Percentiles rank a stretch among this genome's conserved stretches.
These are phyloP conservation scores for Rostrohypoxylon terebratum DNA, from an alignment of 495 filamentous ascomycete species.

Conservation along the genomic window DNA sequence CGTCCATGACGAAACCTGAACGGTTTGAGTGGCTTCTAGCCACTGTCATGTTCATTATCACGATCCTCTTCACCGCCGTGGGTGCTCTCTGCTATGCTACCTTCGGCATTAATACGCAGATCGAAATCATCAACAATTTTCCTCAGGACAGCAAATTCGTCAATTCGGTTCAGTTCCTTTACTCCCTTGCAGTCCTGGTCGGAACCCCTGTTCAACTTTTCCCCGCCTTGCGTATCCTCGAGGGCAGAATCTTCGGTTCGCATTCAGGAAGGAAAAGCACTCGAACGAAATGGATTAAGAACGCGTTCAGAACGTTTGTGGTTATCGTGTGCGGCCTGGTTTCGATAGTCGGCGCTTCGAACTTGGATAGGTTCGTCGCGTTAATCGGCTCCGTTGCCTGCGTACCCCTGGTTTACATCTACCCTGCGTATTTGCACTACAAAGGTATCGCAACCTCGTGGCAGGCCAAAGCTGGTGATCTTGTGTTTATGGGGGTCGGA, in stretches of 20 bases:
- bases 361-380: constrained; percentile 73
- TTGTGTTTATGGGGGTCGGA: constrained; percentile 67
- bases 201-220: constrained; percentile 74
- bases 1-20: constrained; percentile 69
- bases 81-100: constrained; percentile 74
- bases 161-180: constrained; percentile 74
- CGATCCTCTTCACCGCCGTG: constrained; percentile 70
- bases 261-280: constrained; percentile 66
- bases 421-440: constrained; percentile 76
- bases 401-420: constrained; percentile 94
- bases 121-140: constrained; percentile 74
- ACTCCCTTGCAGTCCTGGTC: constrained; percentile 71
- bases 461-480: constrained; percentile 63
- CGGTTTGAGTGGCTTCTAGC: constrained; percentile 69
- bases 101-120: constrained; percentile 67
- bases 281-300: constrained; percentile 75
- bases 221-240: constrained; percentile 71
- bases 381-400: constrained; percentile 73
- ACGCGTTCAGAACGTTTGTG: constrained; percentile 63
- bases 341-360: constrained; percentile 65
- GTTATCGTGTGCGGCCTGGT: constrained; percentile 64
- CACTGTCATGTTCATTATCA: constrained; percentile 71
- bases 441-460: constrained; percentile 65
- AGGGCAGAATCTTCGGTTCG: constrained; percentile 64
- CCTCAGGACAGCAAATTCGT: constrained; percentile 71